phyloP scores from a whole-genome alignment of 2,329 filamentous ascomycete species.

The Zymoseptoria brevis region DNA sequence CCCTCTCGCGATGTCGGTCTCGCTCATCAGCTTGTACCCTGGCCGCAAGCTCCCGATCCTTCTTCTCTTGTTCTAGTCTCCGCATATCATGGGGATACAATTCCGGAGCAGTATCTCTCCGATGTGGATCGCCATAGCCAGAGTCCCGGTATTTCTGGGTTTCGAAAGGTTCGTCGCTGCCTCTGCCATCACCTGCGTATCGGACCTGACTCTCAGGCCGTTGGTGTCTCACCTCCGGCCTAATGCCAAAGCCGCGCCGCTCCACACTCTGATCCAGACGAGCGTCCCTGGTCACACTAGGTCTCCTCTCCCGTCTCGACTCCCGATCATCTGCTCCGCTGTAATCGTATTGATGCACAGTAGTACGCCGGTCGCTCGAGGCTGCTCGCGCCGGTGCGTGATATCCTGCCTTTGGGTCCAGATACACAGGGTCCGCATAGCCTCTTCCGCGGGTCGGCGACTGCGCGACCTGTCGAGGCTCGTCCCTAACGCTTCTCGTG shows the following conservation, averaged over 20 bases:
- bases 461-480: constrained; percentile 15
- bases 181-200: constrained; percentile 24
- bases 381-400: constrained; percentile 27
- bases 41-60: constrained; percentile 20
- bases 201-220: constrained; percentile 18
- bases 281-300: constrained; percentile 30
- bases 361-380: constrained; percentile 36
- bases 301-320: constrained; percentile 29
- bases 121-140: constrained; percentile 22
- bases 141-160: constrained; percentile 28
- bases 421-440: constrained; percentile 18
- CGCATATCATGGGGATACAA: constrained; percentile 17
- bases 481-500: constrained; percentile 39
- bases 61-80: constrained; percentile 22
- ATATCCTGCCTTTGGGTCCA: constrained; percentile 32
- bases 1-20: constrained; percentile 24
- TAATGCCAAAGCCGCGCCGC: constrained; percentile 42
- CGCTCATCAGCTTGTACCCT: constrained; percentile 21
- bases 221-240: constrained; percentile 3
- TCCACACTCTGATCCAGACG: constrained; percentile 38
- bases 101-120: constrained; percentile 24
- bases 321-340: constrained; percentile 39
- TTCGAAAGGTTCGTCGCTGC: constrained; percentile 36
- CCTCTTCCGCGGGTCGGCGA: constrained; percentile 22
- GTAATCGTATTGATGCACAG: constrained; percentile 42